Evolutionary conservation across 306 rosid genomes (phyloP), one percentile per base, ranked within the genome.

Genomic region (Dalbergia oliveri): DNA sequence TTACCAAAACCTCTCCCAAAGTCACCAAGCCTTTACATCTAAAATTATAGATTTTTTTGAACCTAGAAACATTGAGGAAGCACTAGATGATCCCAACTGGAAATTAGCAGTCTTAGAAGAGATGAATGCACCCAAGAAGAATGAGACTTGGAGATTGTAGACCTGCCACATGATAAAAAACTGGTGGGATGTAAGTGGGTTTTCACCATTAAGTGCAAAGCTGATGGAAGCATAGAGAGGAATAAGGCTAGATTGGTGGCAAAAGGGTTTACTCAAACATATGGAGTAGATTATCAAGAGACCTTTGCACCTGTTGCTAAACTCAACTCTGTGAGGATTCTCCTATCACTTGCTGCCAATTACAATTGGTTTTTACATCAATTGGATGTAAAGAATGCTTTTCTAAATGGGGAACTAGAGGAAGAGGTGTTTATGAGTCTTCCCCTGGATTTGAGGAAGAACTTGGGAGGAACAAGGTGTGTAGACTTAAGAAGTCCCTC

Each of bases 51-150:
- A 56, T 56, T 18, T 72, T 37, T 72, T 72, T 72, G 23, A 18
- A 43, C 23, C 78, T 19, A 58, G 21, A 58, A 56, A 58, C 53
- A 73, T 58, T 57, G 57, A 58, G 78, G 26, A 72, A 72, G 63
- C 64, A 54, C 12, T 72, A 72, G 50, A 72, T 72, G 65, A 72
- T 54, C 18, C 64, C 15, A 73, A 41, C 5, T 39, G 8, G 41
- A 73, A 73, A 7, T 39, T 73, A 58, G 1, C n/a, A n/a, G 57
- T 73, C 67, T 23, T 69, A 19, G 73, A 68, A 21, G 59, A 47
- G 59, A 21, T 47, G 44, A 9, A 47, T 47, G 74, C 59, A 26
- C 23, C 44, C 4, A 67, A 44, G 10, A 67, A 19, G 11, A 44
- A 44, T 44, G 11, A 6, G 5, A n/a, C n/a, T n/a, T n/a, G n/a